Percentiles rank a stretch among this genome's conserved stretches.
phyloP scores from a whole-genome alignment of 192 early-diverging fungal species.

The Linnemannia elongata region DNA sequence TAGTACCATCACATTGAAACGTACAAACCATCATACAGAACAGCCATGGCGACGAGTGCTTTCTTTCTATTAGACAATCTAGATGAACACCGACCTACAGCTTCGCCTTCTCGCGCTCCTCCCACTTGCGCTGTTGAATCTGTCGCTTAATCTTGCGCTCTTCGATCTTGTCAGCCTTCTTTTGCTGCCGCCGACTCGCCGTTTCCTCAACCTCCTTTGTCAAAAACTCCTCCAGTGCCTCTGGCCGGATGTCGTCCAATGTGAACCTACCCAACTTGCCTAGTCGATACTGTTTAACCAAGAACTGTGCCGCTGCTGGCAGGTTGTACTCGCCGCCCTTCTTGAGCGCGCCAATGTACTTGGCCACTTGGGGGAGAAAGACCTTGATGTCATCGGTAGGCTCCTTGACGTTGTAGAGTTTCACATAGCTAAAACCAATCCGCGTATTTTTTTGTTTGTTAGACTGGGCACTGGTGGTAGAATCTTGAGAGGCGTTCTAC shows the following conservation, averaged over 20 bases:
- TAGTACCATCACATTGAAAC: neutral
- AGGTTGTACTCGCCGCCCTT: conserved; percentile 76
- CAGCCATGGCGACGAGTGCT: neutral
- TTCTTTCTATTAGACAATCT: neutral
- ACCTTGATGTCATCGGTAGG: conserved; percentile 81
- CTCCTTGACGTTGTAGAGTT: conserved; percentile 64
- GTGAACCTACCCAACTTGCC: conserved; percentile 86
- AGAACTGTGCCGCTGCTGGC: conserved; percentile 75
- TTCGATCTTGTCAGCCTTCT: conserved; percentile 63
- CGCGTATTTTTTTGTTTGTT: neutral
- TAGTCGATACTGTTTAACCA: conserved; percentile 85
- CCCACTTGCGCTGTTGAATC: conserved; percentile 28
- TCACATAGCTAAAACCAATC: conserved; percentile 60
- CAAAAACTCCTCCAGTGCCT: conserved; percentile 67
- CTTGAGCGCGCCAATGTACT: conserved; percentile 74
- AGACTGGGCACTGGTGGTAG: neutral
- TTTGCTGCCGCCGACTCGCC: conserved; percentile 61
- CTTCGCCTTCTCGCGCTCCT: conserved; percentile 32
- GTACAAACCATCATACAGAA: neutral
- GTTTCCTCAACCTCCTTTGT: conserved; percentile 23
- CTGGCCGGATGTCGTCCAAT: conserved; percentile 81
- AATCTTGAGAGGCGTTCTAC: no score
- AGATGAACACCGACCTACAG: conserved; percentile 2
- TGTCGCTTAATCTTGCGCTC: conserved; percentile 52
- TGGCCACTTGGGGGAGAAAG: conserved; percentile 75